These are phyloP conservation scores for Elasticomyces elasticus DNA, from an alignment of 495 filamentous ascomycete species.

Conservation along the genomic window DNA sequence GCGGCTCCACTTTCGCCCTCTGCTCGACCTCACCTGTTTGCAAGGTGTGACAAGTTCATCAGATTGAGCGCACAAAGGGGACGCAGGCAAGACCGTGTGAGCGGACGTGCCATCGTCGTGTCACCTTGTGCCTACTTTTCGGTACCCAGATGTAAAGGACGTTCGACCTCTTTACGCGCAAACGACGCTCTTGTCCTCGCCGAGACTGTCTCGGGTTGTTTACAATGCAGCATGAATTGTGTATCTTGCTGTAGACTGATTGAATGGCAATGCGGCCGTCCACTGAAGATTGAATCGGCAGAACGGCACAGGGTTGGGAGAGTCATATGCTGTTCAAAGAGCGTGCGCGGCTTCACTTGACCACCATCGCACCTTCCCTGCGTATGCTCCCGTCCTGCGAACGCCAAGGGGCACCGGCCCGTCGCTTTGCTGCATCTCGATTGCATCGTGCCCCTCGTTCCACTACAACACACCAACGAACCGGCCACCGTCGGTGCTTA, in stretches of 20 bases:
- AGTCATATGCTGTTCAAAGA: neutral
- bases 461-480: neutral
- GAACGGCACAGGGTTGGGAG: no score
- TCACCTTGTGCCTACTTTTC: neutral
- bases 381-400: neutral
- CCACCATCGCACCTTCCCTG: neutral
- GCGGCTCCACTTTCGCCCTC: neutral
- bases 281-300: no score
- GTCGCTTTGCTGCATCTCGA: neutral
- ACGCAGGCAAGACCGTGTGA: neutral
- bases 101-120: neutral
- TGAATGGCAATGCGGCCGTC: no score
- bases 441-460: neutral
- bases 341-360: neutral
- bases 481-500: neutral
- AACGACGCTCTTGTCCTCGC: no score
- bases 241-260: no score
- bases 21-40: neutral
- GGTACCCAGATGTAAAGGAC: neutral
- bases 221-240: no score
- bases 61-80: neutral
- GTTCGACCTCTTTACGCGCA: neutral
- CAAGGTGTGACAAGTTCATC: neutral
- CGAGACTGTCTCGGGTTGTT: no score
- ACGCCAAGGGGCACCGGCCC: neutral